Base-by-base conservation (phyloP, 257 asterid genomes). In the Gardenia jasminoides region DNA sequence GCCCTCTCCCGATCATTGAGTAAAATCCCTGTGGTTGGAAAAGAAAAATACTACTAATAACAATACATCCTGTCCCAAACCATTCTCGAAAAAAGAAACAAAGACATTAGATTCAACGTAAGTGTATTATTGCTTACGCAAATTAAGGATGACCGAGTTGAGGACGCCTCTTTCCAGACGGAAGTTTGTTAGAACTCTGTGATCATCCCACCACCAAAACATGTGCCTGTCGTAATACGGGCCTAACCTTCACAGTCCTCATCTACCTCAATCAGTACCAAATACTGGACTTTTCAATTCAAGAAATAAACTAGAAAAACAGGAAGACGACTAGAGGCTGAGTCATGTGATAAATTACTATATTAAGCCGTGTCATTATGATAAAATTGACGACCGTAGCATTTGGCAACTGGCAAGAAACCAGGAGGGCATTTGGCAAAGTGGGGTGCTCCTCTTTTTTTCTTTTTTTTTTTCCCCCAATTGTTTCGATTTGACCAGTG, bases 161-260 rank as follows among this genome's bases (percentile, higher is more conserved):
- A 71, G 33, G 47, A 59, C 7, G 74, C 71, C 61, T 56, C 36
- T 58, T 41, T 20, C 22, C 22, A 20, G 73, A 46, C 24, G 16
- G 24, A 71, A 79, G 74, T 76, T 76, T 46, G 84, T 83, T 83
- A 74, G 20, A 64, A 72, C 65, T n/a, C 6, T 41, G 15, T 39
- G 46, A 44, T 67, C 70, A 76, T 26, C 44, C 28, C 79, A 13
- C 75, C 67, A 75, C 44, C 72, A 74, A 31, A 17, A 41, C 11
- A 24, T 43, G n/a, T 72, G 44, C 31, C 41, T 46, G 64, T 56
- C 80, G 79, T 67, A 24, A 54, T 77, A 33, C 77, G 39, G 62
- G 69, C 82, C 84, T 67, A 54, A 30, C 77, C 54, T 5, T 80
- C 66, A 74, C 22, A 50, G 66, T 24, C 78, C 70, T 58, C 52